These are phyloP conservation scores for Myriosclerotinia duriaeana DNA, from an alignment of 2,329 filamentous ascomycete species.

Conservation along the genomic window DNA sequence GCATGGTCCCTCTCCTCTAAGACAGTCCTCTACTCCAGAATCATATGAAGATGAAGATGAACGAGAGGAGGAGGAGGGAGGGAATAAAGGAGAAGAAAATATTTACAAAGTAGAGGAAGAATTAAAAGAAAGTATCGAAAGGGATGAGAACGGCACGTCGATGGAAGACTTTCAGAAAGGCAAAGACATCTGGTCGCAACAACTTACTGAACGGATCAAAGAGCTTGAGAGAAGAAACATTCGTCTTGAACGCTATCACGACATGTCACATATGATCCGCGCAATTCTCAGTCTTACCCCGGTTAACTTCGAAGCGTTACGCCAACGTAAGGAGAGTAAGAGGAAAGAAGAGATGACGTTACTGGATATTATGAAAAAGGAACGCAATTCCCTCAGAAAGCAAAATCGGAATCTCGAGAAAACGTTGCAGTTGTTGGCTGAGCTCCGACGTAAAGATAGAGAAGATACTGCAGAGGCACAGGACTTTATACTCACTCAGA, in stretches of 20 bases:
- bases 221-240: constrained; percentile 1
- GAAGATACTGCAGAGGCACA: neutral
- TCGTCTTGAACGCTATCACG: constrained; percentile 5
- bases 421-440: neutral
- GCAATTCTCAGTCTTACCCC: constrained; percentile 15
- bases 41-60: neutral
- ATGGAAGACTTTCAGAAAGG: neutral
- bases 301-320: constrained; percentile 8
- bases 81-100: neutral
- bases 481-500: constrained; percentile 7
- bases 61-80: neutral
- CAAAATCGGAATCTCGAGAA: neutral
- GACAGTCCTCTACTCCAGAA: constrained; percentile 1
- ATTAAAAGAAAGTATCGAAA: constrained; percentile 8
- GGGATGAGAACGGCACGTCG: neutral
- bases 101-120: neutral
- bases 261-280: neutral
- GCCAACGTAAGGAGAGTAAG: constrained; percentile 4
- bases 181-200: neutral
- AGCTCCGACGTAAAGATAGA: neutral
- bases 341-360: constrained; percentile 1
- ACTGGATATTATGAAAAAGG: neutral
- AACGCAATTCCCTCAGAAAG: neutral
- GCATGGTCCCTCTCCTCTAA: constrained; percentile 10
- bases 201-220: constrained; percentile 1